These are phyloP conservation scores for Aspergillus steynii DNA, from an alignment of 495 filamentous ascomycete genomes.

Conservation along the genomic window DNA sequence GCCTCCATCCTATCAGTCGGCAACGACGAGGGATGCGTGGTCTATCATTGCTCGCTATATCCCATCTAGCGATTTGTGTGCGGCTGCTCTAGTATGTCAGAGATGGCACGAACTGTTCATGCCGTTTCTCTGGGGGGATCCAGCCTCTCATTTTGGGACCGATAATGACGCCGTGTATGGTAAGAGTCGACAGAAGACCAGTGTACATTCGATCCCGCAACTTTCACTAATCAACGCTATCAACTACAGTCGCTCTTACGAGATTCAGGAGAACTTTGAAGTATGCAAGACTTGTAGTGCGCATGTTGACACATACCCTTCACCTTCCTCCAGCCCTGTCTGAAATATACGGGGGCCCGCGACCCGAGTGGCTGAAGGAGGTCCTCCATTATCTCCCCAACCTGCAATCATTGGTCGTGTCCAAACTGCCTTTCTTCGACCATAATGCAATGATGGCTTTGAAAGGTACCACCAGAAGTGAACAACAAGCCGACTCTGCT, in stretches of 20 bases:
- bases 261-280: conserved; percentile 61
- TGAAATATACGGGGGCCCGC: conserved; percentile 64
- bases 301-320: conserved; percentile 62
- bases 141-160: conserved; percentile 62
- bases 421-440: conserved; percentile 63
- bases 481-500: conserved; percentile 24
- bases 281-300: conserved; percentile 53
- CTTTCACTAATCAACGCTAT: conserved; percentile 1
- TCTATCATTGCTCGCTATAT: conserved; percentile 62
- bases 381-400: conserved; percentile 60
- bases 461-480: conserved; percentile 25
- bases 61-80: conserved; percentile 57
- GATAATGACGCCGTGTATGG: conserved; percentile 65
- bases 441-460: conserved; percentile 59
- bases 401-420: conserved; percentile 62
- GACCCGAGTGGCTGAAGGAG: conserved; percentile 61
- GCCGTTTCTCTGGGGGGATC: conserved; percentile 66
- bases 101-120: conserved; percentile 62
- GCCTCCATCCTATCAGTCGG: conserved; percentile 61
- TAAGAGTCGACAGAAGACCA: conserved; percentile 23
- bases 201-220: background rate
- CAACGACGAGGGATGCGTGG: conserved; percentile 60
- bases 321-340: conserved; percentile 67
- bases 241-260: conserved; percentile 56
- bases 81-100: conserved; percentile 56